Evolutionary conservation across 257 asterid species (phyloP).

Genomic region (Jasminum sambac): DNA sequence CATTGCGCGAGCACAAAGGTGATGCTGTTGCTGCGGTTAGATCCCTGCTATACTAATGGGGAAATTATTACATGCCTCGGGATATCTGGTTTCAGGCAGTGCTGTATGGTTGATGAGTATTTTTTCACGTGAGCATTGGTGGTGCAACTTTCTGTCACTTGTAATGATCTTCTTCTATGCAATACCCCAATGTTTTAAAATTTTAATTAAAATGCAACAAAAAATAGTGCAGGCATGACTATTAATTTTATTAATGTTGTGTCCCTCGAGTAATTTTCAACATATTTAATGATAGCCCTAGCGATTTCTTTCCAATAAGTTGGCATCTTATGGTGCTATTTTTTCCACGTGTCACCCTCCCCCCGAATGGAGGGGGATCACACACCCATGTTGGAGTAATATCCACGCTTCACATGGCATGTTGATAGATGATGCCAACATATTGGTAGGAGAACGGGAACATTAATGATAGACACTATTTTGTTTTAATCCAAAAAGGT

Average conservation of each 20-base stretch:
- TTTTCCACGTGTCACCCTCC: no score
- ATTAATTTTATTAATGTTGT: background rate
- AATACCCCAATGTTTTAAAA: background rate
- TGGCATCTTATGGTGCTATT: no score
- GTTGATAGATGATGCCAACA: no score
- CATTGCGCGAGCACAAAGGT: slow-evolving; percentile 87
- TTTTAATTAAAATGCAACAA: background rate
- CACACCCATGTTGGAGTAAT: background rate
- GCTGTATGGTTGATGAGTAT: background rate
- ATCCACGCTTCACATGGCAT: no score
- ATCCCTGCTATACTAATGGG: slow-evolving; percentile 58
- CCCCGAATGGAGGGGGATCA: no score
- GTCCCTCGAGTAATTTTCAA: background rate
- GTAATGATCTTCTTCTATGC: background rate
- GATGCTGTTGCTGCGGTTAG: slow-evolving; percentile 92
- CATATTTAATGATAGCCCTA: no score
- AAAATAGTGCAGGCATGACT: no score
- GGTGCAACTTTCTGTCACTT: background rate
- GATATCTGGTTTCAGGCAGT: background rate
- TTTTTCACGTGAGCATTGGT: background rate
- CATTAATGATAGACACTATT: no score
- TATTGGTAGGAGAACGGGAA: no score
- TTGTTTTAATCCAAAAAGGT: no score
- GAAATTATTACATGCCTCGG: background rate
- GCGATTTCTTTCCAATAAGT: background rate